Base-by-base conservation (phyloP, 768 basidiomycete genomes). In the Phanerochaete carnosa region DNA sequence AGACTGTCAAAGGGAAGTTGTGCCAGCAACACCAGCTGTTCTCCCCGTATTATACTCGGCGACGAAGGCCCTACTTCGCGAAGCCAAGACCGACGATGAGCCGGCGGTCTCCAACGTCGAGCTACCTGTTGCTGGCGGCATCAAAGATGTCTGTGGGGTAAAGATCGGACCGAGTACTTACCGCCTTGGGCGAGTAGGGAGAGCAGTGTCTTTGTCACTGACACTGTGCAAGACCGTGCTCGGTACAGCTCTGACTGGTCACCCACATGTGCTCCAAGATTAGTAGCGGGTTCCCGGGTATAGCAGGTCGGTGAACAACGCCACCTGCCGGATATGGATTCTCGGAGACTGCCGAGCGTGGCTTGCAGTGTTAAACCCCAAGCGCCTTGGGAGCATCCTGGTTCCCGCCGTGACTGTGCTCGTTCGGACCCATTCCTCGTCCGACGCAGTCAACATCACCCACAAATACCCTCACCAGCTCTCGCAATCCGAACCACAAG, bases 111-210 rank as follows among this genome's bases (percentile, higher is more conserved):
- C 19, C 30, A 22, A n/a, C 28, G 47, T 15, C 29, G 22, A 50
- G 29, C 25, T 51, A 5, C 19, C 16, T 25, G 29, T 25, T 33
- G 57, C 19, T 19, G 39, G 39, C 11, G 3, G 23, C 22, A n/a
- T 32, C 25, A 23, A 13, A 2, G 54, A 43, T 26, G 33, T 13
- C 2, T 45, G 19, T 22, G 23, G 59, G 47, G 8, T 13, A 45
- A 61, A 61, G 47, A 22, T 61, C 60, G 60, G 60, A 30, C 60
- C 60, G 60, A 61, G 45, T 55, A 37, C 32, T 49, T 15, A 30
- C 60, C 60, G 60, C 23, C n/a, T 16, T n/a, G 30, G 30, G 23
- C 19, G n/a, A 11, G 16, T 33, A 12, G 15, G 9, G 52, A 3
- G 29, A 13, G 35, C 6, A 33, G 29, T 15, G n/a, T 3, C 19